Evolutionary conservation across 768 basidiomycete genomes (phyloP).

Genomic region (Lanmaoa pseudosensibilis): DNA sequence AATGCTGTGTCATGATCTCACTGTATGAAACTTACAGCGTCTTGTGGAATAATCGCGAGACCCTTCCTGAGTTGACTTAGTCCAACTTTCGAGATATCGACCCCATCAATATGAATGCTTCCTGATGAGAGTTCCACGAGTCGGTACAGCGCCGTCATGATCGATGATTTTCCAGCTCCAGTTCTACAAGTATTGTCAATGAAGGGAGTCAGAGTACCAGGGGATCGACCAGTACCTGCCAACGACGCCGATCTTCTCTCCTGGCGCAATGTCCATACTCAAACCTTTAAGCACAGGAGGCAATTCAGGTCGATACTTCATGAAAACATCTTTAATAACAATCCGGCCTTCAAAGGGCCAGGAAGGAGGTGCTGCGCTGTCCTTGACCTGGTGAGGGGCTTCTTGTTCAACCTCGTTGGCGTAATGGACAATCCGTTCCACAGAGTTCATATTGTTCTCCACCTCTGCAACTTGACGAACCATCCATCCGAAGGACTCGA

Average conservation of each 20-base stretch:
- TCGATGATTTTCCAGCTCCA: constrained; percentile 86
- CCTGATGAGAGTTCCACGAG: constrained; percentile 80
- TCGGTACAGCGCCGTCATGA: constrained; percentile 86
- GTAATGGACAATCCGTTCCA: constrained; percentile 83
- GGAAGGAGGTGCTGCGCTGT: constrained; percentile 52
- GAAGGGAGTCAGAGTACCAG: constrained; percentile 7
- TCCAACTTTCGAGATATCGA: constrained; percentile 83
- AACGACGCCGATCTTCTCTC: constrained; percentile 92
- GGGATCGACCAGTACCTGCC: constrained; percentile 44
- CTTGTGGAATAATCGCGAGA: constrained; percentile 83
- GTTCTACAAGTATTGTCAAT: constrained; percentile 43
- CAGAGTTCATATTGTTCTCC: constrained; percentile 93
- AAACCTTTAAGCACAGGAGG: constrained; percentile 85
- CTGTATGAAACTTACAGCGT: constrained; percentile 36
- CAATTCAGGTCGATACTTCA: constrained; percentile 87
- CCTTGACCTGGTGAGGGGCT: constrained; percentile 64
- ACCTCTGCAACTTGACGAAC: constrained; percentile 80
- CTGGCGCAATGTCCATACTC: constrained; percentile 63
- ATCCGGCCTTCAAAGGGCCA: constrained; percentile 81
- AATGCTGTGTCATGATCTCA: background rate
- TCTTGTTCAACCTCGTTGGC: constrained; percentile 81
- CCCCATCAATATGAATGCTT: constrained; percentile 72
- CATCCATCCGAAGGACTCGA: constrained; percentile 67
- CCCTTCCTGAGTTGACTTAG: constrained; percentile 66
- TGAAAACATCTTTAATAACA: constrained; percentile 70